Evolutionary conservation across 208 protist genomes (phyloP).

Genomic region (Leishmania lainsoni): DNA sequence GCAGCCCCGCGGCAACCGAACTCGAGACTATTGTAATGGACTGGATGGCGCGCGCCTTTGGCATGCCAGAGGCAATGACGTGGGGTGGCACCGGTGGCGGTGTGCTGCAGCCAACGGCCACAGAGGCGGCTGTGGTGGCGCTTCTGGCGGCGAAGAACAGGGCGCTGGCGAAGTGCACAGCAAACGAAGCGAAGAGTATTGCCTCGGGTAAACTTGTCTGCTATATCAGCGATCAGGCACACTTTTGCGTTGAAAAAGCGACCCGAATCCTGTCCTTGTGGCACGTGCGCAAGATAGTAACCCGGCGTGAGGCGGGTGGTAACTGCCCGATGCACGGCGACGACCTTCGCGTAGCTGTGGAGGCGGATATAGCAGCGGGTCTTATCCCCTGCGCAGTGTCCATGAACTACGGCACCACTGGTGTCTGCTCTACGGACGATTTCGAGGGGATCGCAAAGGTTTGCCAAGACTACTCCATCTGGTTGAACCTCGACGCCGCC

Average conservation of each 20-base stretch:
- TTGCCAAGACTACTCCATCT: conserved; percentile 39
- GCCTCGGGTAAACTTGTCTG: conserved; percentile 42
- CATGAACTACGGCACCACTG: conserved; percentile 61
- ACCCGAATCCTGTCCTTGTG: conserved; percentile 41
- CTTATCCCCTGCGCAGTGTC: conserved; percentile 58
- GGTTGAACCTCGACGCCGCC: conserved; percentile 68
- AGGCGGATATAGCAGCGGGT: conserved; percentile 45
- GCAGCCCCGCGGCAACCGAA: conserved; percentile 57
- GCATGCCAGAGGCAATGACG: conserved; percentile 47
- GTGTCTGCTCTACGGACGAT: conserved; percentile 57
- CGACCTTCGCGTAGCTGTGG: conserved; percentile 35
- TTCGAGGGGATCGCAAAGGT: conserved; percentile 40
- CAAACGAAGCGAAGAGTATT: conserved; percentile 25
- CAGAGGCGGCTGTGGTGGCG: conserved; percentile 45
- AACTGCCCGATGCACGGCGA: conserved; percentile 50
- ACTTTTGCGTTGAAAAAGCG: conserved; percentile 65
- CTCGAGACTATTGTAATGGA: conserved; percentile 70
- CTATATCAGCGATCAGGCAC: conserved; percentile 55
- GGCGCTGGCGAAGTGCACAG: conserved; percentile 22
- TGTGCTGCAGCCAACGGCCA: conserved; percentile 60
- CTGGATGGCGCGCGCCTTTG: conserved; percentile 53
- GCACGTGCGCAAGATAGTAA: conserved; percentile 35
- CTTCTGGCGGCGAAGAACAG: conserved; percentile 56
- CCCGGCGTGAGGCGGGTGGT: conserved; percentile 27
- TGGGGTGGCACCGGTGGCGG: conserved; percentile 48